A percentile compares a stretch with the other conserved stretches of the same genome.
phyloP scores from a whole-genome alignment of 2,329 filamentous ascomycete species.

The Aspergillus tamarii region DNA sequence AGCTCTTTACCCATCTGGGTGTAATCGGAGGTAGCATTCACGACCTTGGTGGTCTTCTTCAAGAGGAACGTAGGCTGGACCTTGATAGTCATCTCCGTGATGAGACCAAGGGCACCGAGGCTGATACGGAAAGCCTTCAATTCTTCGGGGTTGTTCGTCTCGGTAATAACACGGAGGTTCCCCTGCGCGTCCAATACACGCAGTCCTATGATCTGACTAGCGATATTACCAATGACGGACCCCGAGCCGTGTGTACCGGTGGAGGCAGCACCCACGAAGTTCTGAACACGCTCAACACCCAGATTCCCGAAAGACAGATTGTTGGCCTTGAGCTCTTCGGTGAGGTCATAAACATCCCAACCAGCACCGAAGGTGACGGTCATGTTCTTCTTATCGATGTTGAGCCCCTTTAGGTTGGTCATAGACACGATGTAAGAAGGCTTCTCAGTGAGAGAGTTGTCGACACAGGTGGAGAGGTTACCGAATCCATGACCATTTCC shows the following conservation, averaged over 20 bases:
- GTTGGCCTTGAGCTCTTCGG: conserved; percentile 18
- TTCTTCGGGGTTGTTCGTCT: conserved; percentile 16
- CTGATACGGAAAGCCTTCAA: conserved; percentile 22
- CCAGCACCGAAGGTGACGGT: conserved; percentile 26
- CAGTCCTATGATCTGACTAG: conserved; percentile 14
- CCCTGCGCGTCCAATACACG: too few species aligned
- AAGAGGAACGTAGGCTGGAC: conserved; percentile 14
- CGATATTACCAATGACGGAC: conserved; percentile 14
- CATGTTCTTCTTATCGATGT: conserved; percentile 18
- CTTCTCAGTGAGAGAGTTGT: conserved; percentile 14
- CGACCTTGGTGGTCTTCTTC: conserved; percentile 2
- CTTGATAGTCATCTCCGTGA: conserved; percentile 23
- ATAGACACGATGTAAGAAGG: conserved; percentile 20
- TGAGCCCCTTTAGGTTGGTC: conserved; percentile 19
- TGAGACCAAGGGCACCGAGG: conserved; percentile 24
- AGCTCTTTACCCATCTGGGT: conserved; percentile 15
- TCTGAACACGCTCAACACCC: conserved; percentile 22
- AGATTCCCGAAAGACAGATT: conserved; percentile 20
- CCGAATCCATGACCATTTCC: conserved; percentile 26
- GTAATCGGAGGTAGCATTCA: conserved; percentile 19
- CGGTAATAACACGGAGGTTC: conserved; percentile 20
- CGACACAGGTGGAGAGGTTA: conserved; percentile 23
- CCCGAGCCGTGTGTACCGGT: conserved; percentile 27
- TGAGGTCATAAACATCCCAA: conserved; percentile 25
- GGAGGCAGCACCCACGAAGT: conserved; percentile 21